phyloP scores from a whole-genome alignment of 225 moss, liverwort and hornwort species.

The Climacium dendroides region DNA sequence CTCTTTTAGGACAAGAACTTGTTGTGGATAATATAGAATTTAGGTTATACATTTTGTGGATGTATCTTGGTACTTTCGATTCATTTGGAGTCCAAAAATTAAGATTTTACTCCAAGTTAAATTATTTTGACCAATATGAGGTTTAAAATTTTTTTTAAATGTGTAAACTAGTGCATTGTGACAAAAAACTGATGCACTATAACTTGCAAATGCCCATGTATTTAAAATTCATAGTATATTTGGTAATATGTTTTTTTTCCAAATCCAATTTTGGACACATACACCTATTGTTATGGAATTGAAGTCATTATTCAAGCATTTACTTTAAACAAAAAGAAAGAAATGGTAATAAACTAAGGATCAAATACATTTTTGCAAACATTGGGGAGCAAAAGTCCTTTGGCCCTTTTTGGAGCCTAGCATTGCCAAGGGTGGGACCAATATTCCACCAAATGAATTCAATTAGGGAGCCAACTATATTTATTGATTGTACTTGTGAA shows the following conservation, averaged over 20 bases:
- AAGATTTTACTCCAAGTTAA: background rate
- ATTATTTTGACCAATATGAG: too few species aligned
- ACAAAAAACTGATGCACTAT: fast-evolving
- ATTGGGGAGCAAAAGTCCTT: background rate
- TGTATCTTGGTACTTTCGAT: background rate
- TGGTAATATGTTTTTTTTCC: background rate
- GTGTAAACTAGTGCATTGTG: fast-evolving
- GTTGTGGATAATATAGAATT: background rate
- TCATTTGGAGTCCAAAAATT: too few species aligned
- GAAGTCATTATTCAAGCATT: background rate
- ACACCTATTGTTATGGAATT: background rate
- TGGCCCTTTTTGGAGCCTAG: too few species aligned
- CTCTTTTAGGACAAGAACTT: background rate
- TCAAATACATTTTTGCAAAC: background rate
- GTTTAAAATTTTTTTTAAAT: background rate
- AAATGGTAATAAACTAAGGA: background rate
- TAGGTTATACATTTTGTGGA: background rate
- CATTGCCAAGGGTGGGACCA: fast-evolving
- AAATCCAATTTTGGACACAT: background rate
- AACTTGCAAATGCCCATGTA: background rate
- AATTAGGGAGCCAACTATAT: too few species aligned
- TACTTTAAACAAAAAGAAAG: background rate
- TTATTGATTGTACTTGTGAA: background rate
- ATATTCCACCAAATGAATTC: background rate
- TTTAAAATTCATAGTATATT: background rate